phyloP scores from a whole-genome alignment of 129 eudicot species.

The Lonicera japonica region DNA sequence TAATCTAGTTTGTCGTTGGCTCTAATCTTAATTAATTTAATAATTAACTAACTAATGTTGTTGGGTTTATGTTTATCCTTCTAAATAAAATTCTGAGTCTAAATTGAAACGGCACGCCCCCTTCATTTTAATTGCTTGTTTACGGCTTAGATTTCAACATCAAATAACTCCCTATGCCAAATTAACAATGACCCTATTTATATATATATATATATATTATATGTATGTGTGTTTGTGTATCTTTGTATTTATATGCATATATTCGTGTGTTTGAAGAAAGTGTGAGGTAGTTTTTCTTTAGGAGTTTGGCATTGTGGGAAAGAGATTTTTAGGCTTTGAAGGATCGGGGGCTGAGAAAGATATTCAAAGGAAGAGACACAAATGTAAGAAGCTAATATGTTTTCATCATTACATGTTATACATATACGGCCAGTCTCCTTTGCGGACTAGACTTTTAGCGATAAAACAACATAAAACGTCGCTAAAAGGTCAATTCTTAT shows the following conservation, averaged over 20 bases:
- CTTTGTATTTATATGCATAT: neutral
- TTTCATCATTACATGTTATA: too few species aligned
- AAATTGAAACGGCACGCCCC: constrained; percentile 12
- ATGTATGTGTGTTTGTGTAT: too few species aligned
- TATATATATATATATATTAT: too few species aligned
- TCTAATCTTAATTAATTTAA: neutral
- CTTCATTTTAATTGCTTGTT: neutral
- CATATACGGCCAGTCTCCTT: too few species aligned
- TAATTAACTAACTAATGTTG: too few species aligned
- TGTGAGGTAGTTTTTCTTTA: neutral
- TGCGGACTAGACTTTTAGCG: too few species aligned
- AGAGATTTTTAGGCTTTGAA: neutral
- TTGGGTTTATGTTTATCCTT: neutral
- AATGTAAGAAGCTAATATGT: neutral
- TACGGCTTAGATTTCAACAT: neutral
- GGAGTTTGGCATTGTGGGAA: neutral
- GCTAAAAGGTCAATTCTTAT: too few species aligned
- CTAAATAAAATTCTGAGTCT: neutral
- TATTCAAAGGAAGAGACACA: neutral
- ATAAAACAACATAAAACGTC: too few species aligned
- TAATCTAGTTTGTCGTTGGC: neutral
- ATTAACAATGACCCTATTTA: neutral
- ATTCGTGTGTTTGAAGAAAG: neutral
- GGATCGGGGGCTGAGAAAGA: neutral
- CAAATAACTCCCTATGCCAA: neutral